Conservation (phyloP, 2,329 filamentous ascomycete species). For the Sclerotinia nivalis region DNA sequence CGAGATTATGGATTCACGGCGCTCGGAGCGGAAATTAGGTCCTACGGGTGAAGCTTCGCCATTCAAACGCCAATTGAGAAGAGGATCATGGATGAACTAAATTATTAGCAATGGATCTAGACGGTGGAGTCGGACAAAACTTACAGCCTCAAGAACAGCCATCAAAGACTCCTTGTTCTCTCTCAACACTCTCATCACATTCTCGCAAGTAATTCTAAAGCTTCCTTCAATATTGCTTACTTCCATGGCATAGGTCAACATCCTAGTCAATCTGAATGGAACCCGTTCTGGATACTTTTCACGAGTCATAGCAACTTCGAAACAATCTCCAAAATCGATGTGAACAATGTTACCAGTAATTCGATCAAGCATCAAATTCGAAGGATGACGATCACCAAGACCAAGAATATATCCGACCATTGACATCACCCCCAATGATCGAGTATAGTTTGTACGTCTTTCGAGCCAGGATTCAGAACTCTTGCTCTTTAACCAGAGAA, state of each 20-base stretch:
- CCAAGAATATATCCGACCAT: constrained; percentile 99
- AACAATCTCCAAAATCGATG: constrained; percentile 99
- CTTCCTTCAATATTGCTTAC: constrained; percentile 99
- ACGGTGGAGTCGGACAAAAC: constrained; percentile 44
- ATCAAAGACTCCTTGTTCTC: constrained; percentile 99
- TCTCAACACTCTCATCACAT: constrained; percentile 93
- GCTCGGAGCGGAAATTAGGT: constrained; percentile 65
- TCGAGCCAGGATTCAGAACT: constrained; percentile 98
- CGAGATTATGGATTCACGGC: constrained; percentile 53
- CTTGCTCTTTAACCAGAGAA: constrained; percentile 98
- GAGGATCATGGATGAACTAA: constrained; percentile 98
- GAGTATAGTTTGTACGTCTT: constrained; percentile 96
- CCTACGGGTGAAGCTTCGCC: constrained; percentile 61
- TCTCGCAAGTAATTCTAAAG: constrained; percentile 97
- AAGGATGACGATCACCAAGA: constrained; percentile 93
- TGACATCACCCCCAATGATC: constrained; percentile 98
- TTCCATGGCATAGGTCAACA: constrained; percentile 99
- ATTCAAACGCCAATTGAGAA: constrained; percentile 92
- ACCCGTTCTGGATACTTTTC: constrained; percentile 98
- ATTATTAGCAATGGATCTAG: constrained; percentile 30
- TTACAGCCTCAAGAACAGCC: constrained; percentile 95
- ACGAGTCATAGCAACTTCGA: constrained; percentile 98
- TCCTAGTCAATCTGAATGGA: constrained; percentile 94
- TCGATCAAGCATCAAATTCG: constrained; percentile 95
- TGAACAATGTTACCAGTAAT: constrained; percentile 97